Percentiles rank a stretch among this genome's conserved stretches.
These are phyloP conservation scores for Lentithecium fluviatile DNA, from an alignment of 495 filamentous ascomycete species.

Conservation along the genomic window DNA sequence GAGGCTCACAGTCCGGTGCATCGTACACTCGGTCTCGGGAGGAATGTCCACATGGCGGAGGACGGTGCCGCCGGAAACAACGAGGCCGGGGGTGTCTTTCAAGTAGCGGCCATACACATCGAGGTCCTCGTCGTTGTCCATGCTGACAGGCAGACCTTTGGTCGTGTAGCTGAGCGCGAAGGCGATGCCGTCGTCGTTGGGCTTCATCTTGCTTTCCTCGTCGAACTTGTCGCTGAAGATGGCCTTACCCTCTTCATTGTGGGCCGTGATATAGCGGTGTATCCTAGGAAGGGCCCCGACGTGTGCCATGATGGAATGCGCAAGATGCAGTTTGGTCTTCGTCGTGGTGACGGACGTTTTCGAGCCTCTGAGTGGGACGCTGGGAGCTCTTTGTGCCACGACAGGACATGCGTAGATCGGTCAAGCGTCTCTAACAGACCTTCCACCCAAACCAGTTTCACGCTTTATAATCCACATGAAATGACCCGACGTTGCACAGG, in stretches of 20 bases:
- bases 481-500: neutral
- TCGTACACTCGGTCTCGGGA: slow-evolving; percentile 20
- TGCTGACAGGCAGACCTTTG: slow-evolving; percentile 32
- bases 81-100: slow-evolving; percentile 38
- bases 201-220: slow-evolving; percentile 34
- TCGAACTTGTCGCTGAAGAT: slow-evolving; percentile 35
- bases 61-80: slow-evolving; percentile 41
- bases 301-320: slow-evolving; percentile 35
- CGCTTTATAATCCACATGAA: slow-evolving; percentile 1
- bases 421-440: too few relatives aligned
- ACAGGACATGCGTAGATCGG: too few relatives aligned
- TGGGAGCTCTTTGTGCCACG: neutral
- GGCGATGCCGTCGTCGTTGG: slow-evolving; percentile 24
- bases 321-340: too few relatives aligned
- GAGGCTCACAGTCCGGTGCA: slow-evolving; percentile 39
- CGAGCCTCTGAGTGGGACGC: too few relatives aligned
- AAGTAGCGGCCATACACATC: slow-evolving; percentile 23
- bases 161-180: slow-evolving; percentile 35
- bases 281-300: slow-evolving; percentile 32
- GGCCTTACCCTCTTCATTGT: slow-evolving; percentile 36
- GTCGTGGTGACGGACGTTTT: too few relatives aligned
- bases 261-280: slow-evolving; percentile 34
- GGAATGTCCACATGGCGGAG: slow-evolving; percentile 34
- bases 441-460: neutral
- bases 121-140: slow-evolving; percentile 34